phyloP scores from a whole-genome alignment of 805 yeast genomes.

The Spathaspora gorwiae region DNA sequence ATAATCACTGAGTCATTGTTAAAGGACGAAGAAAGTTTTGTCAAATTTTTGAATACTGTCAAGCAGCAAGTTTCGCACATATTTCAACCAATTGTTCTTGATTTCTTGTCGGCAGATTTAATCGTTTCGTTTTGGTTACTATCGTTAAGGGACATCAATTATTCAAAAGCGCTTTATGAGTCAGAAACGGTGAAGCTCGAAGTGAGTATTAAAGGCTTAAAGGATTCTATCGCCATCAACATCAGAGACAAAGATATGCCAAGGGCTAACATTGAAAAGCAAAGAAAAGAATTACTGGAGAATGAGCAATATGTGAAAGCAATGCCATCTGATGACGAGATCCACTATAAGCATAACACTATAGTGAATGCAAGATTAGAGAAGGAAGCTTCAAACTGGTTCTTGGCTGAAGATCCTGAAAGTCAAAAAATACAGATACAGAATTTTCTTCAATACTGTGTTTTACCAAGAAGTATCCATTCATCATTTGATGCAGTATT shows the following conservation, averaged over 20 bases:
- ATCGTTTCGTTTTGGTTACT: conserved; percentile 70
- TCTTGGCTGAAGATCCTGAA: conserved; percentile 15
- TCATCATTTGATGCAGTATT: conserved; percentile 82
- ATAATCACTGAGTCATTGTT: conserved; percentile 22
- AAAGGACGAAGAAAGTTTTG: conserved; percentile 7
- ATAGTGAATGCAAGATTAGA: conserved; percentile 22
- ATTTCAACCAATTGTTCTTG: conserved; percentile 15
- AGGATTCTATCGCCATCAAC: conserved; percentile 28
- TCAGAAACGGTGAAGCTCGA: conserved; percentile 39
- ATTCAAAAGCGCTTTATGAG: conserved; percentile 46
- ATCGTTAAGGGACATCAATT: conserved; percentile 66
- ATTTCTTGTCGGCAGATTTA: conserved; percentile 34
- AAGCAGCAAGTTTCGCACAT: conserved; percentile 9
- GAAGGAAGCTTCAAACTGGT: conserved; percentile 35
- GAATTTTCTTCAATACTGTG: conserved; percentile 55
- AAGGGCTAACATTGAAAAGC: conserved; percentile 17
- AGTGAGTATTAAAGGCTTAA: conserved; percentile 29
- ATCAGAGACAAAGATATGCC: conserved; percentile 22
- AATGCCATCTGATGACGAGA: conserved; percentile 37
- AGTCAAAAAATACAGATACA: conserved; percentile 5
- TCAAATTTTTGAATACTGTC: conserved; percentile 7
- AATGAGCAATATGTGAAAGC: conserved; percentile 19
- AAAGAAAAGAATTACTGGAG: conserved; percentile 17
- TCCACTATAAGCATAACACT: conserved; percentile 41
- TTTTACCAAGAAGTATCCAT: conserved; percentile 71